A percentile compares a stretch with the other conserved stretches of the same genome.
Conservation (phyloP, 495 filamentous ascomycete species). For the Jackrogersella multiformis region DNA sequence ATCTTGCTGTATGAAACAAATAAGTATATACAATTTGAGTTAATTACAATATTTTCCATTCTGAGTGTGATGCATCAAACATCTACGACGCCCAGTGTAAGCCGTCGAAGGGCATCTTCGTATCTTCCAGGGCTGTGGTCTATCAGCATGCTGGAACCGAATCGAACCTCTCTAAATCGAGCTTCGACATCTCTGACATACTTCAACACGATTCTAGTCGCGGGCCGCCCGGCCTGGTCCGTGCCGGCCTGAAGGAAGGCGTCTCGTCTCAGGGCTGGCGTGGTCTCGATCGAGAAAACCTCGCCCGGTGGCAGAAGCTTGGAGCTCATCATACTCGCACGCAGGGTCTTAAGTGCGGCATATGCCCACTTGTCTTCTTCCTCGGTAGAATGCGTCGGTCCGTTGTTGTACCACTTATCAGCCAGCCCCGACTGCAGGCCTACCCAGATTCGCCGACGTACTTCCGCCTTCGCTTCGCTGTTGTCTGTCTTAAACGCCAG, state of each 20-base stretch:
- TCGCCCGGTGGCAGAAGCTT: conserved; percentile 82
- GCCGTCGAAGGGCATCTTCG: conserved; percentile 62
- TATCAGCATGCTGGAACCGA: conserved; percentile 75
- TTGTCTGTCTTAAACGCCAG: conserved; percentile 77
- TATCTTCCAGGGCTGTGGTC: conserved; percentile 82
- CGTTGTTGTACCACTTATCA: conserved; percentile 56
- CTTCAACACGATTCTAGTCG: conserved; percentile 70
- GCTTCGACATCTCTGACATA: conserved; percentile 73
- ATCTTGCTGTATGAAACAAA: conserved; percentile 1
- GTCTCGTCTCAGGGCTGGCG: conserved; percentile 66
- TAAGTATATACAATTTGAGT: neutral
- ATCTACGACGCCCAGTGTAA: conserved; percentile 48
- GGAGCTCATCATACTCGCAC: conserved; percentile 72
- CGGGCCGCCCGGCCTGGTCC: conserved; percentile 65
- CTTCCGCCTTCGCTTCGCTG: conserved; percentile 69
- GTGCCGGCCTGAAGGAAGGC: conserved; percentile 57
- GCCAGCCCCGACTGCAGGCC: conserved; percentile 60
- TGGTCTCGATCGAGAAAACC: conserved; percentile 75
- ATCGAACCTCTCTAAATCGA: conserved; percentile 74
- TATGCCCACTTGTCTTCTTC: conserved; percentile 78
- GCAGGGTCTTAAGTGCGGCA: conserved; percentile 70
- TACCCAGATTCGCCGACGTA: conserved; percentile 72
- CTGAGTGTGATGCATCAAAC: conserved; percentile 1
- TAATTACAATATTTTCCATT: too few species aligned
- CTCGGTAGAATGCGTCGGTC: conserved; percentile 32